phyloP scores from a whole-genome alignment of 306 rosid species.

The Astragalus glycyphyllos region DNA sequence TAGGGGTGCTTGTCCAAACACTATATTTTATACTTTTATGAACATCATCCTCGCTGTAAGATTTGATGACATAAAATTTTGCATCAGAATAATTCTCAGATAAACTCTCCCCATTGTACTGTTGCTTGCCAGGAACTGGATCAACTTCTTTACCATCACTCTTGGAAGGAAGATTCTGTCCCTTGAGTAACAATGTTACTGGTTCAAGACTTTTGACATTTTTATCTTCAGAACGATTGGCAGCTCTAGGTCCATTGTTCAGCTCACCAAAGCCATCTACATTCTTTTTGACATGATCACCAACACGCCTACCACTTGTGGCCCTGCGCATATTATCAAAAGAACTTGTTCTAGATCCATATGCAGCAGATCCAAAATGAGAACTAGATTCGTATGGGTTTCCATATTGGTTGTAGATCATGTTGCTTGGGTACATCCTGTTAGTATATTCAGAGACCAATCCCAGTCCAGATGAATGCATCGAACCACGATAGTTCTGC shows the following conservation, averaged over 20 bases:
- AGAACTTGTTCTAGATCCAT: slow-evolving; percentile 44
- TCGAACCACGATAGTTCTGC: slow-evolving; percentile 46
- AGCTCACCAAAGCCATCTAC: slow-evolving; percentile 50
- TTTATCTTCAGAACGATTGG: slow-evolving; percentile 40
- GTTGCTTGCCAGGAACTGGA: slow-evolving; percentile 43
- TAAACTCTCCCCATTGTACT: slow-evolving; percentile 48
- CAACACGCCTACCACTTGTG: slow-evolving; percentile 24
- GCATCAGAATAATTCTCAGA: slow-evolving; percentile 52
- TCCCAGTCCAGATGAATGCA: slow-evolving; percentile 45
- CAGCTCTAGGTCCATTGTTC: slow-evolving; percentile 61
- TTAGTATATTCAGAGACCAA: slow-evolving; percentile 42
- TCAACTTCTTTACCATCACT: slow-evolving; percentile 44
- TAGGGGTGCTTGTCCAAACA: slow-evolving; percentile 64
- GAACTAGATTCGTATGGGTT: slow-evolving; percentile 42
- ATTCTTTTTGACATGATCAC: slow-evolving; percentile 41
- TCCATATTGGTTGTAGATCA: slow-evolving; percentile 46
- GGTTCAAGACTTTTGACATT: slow-evolving; percentile 38
- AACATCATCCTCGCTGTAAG: slow-evolving; percentile 64
- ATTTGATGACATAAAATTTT: slow-evolving; percentile 57
- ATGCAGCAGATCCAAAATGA: slow-evolving; percentile 49
- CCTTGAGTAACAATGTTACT: slow-evolving; percentile 49
- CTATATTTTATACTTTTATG: slow-evolving; percentile 61
- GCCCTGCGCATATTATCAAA: slow-evolving; percentile 24
- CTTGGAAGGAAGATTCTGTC: slow-evolving; percentile 46
- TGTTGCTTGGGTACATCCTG: slow-evolving; percentile 46